Percentiles rank a stretch among this genome's conserved stretches.
Evolutionary conservation across 2,329 filamentous ascomycete species (phyloP).

Genomic region (Exophiala lecanii-corni): DNA sequence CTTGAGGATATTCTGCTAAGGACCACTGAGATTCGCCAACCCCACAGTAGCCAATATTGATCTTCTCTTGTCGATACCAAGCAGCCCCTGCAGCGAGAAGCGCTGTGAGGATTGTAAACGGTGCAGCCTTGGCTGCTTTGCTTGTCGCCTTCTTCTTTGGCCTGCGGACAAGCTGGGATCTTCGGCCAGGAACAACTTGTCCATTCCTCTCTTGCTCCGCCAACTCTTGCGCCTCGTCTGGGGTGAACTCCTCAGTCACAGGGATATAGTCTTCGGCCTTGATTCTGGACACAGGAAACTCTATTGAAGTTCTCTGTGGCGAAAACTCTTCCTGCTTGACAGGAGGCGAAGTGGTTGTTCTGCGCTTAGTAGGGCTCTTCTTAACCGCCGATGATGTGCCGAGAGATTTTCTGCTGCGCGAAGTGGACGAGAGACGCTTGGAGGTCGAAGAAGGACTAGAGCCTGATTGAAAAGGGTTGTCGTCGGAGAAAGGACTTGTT

Average conservation of each 20-base stretch:
- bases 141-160: conserved; percentile 44
- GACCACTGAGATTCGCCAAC: conserved; percentile 63
- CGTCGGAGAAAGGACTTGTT: conserved; percentile 71
- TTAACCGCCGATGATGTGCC: conserved; percentile 28
- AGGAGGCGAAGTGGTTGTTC: conserved; percentile 48
- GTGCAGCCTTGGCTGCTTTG: conserved; percentile 56
- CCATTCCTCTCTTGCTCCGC: conserved; percentile 51
- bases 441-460: conserved; percentile 60
- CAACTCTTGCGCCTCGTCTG: conserved; percentile 79
- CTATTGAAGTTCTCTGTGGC: conserved; percentile 47
- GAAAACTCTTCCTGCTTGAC: conserved; percentile 51
- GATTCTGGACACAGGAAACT: conserved; percentile 49
- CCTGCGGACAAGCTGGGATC: conserved; percentile 36
- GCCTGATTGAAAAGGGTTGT: conserved; percentile 91
- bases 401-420: conserved; percentile 35
- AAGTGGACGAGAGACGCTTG: conserved; percentile 48
- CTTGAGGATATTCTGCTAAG: conserved; percentile 52
- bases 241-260: conserved; percentile 86
- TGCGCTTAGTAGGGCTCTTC: conserved; percentile 33
- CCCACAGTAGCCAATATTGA: conserved; percentile 93
- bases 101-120: conserved; percentile 66
- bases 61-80: conserved; percentile 91
- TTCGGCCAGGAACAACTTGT: conserved; percentile 23
- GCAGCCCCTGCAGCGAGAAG: conserved; percentile 67
- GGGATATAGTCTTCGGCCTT: conserved; percentile 52